These are phyloP conservation scores for Saccharum hybrid DNA, from an alignment of 202 grass and related monocot genomes.

Conservation along the genomic window DNA sequence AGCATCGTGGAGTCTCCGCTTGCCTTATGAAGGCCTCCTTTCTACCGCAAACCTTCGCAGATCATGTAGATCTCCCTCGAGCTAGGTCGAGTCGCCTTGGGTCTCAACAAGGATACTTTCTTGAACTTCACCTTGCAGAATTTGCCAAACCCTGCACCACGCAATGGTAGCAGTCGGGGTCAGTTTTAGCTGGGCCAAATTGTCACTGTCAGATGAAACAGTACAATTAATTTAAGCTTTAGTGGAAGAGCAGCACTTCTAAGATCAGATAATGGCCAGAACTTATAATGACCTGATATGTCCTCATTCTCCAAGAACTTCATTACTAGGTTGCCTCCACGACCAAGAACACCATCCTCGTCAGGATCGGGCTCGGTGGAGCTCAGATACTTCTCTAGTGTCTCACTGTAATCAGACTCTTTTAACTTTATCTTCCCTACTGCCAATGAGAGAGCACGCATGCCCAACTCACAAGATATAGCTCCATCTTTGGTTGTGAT, in stretches of 20 bases:
- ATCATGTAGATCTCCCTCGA: conserved; percentile 95
- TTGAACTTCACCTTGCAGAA: conserved; percentile 81
- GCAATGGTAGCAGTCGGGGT: too few relatives aligned
- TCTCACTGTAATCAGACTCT: conserved; percentile 37
- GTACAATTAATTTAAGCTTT: neutral
- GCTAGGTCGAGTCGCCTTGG: conserved; percentile 80
- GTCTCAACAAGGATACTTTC: conserved; percentile 80
- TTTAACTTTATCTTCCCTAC: conserved; percentile 61
- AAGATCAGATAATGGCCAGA: neutral
- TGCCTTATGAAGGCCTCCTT: neutral
- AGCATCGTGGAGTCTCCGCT: neutral
- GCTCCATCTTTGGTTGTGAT: conserved; percentile 88
- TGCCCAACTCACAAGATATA: conserved; percentile 76
- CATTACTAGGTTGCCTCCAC: conserved; percentile 74
- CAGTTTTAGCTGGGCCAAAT: neutral
- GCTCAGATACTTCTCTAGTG: conserved; percentile 57
- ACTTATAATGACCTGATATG: conserved; percentile 53
- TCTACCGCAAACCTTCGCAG: conserved; percentile 76
- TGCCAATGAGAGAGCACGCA: conserved; percentile 74
- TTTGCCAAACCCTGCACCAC: conserved; percentile 55
- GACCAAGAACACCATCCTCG: conserved; percentile 67
- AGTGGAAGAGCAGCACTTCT: neutral
- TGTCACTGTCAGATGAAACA: neutral
- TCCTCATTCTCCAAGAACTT: conserved; percentile 93
- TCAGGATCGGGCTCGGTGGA: conserved; percentile 56